These are phyloP conservation scores for Botrytis galanthina DNA, from an alignment of 2,329 filamentous ascomycete species.

Conservation along the genomic window DNA sequence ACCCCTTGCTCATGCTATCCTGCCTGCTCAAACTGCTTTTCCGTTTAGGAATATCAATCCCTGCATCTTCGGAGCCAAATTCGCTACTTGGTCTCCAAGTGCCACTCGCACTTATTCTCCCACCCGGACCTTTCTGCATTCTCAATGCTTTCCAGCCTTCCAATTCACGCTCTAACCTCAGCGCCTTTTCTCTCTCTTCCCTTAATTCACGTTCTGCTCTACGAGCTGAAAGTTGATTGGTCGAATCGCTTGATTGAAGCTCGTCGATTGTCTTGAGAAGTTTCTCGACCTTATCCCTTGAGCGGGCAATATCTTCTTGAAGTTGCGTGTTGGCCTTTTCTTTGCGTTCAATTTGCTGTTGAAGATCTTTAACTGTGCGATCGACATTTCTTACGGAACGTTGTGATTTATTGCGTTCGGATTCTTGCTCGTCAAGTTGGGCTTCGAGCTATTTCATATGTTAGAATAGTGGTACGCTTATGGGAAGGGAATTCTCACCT, in stretches of 20 bases:
- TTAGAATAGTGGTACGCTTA: constrained; percentile 22
- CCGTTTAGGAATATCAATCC: constrained; percentile 58
- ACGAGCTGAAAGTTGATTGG: constrained; percentile 75
- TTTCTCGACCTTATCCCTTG: constrained; percentile 87
- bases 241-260: constrained; percentile 81
- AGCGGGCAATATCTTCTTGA: constrained; percentile 77
- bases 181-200: constrained; percentile 79
- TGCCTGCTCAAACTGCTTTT: constrained; percentile 63
- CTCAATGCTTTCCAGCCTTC: constrained; percentile 75
- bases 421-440: constrained; percentile 80
- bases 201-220: constrained; percentile 86
- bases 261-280: constrained; percentile 91
- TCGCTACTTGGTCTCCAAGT: constrained; percentile 33
- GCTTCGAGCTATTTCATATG: constrained; percentile 68
- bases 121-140: constrained; percentile 51
- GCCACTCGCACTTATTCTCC: constrained; percentile 29
- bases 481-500: constrained; percentile 58
- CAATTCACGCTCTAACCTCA: constrained; percentile 83
- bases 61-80: constrained; percentile 40
- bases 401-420: constrained; percentile 73
- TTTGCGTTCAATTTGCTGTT: constrained; percentile 86
- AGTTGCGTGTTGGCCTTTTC: constrained; percentile 83
- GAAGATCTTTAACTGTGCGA: constrained; percentile 88
- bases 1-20: constrained; percentile 75
- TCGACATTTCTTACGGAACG: constrained; percentile 90